Base-by-base conservation (phyloP, 108 stramenopile genomes). In the Epipyxis sp. region DNA sequence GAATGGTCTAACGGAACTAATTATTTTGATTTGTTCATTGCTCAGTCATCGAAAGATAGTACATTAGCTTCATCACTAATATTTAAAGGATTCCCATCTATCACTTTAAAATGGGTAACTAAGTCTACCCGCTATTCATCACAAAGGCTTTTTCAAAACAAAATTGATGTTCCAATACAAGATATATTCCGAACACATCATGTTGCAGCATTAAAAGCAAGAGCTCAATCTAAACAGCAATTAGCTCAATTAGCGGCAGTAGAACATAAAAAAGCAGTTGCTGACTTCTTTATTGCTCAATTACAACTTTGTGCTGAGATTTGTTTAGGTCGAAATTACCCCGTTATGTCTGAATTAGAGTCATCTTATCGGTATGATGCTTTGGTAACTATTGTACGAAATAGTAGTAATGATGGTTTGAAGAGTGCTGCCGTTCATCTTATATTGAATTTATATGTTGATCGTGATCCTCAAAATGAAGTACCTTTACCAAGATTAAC, bases 251-350 rank as follows among this genome's bases (percentile, higher is more conserved):
- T 57, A 25, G 35, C 34, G 30, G 35, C 34, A 6, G 10, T 25
- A 10, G 16, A 20, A 25, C 54, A 57, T 25, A 65, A 65, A 25
- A 37, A 6, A 35, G 61, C 25, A 10, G 34, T 82, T 44, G 58
- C 74, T 20, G 68, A 78, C 42, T 82, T 69, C 62, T 62, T 82
- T 30, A 59, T 82, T 25, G 40, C 81, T 1, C 78, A 82, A 43
- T 42, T 82, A 29, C 69, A 67, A n/a, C 62, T 82, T 20, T 42
- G 34, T 20, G 81, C 76, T 32, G 81, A 82, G 69, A 71, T 78
- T 20, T 82, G 81, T 76, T 57, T 82, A 2, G 81, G 77, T 58
- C 68, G 81, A 42, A 82, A 82, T 59, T 82, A 82, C 76, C 42
- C 77, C 2, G 34, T 77, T 40, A 82, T 82, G 42, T 16, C 65